Evolutionary conservation across 2,329 filamentous ascomycete genomes (phyloP).

Genomic region (Clonostachys rhizophaga): DNA sequence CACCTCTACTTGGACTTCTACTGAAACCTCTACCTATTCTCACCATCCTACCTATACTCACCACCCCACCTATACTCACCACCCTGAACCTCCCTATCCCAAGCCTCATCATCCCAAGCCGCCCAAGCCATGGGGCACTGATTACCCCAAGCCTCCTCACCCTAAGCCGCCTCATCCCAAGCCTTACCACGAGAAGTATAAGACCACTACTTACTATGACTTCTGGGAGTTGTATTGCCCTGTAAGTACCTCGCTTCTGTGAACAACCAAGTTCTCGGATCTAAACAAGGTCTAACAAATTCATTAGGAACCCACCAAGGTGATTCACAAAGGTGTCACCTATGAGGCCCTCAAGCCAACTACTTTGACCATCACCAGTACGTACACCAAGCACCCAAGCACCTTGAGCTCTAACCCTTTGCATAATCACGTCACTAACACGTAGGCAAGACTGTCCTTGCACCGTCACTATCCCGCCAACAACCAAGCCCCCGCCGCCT

Average conservation of each 20-base stretch:
- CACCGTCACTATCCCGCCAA: slow-evolving; percentile 25
- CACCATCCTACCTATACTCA: no score
- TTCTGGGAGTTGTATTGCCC: slow-evolving; percentile 37
- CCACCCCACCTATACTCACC: no score
- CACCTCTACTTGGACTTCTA: no score
- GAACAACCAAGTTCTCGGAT: neutral
- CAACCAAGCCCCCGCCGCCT: neutral
- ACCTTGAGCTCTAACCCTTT: neutral
- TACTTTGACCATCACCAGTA: slow-evolving; percentile 39
- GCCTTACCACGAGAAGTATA: neutral
- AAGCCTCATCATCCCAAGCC: neutral
- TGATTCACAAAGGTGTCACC: slow-evolving; percentile 32
- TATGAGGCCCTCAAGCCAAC: slow-evolving; percentile 35
- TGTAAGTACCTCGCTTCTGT: neutral
- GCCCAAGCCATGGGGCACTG: neutral
- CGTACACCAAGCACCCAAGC: slow-evolving; percentile 7
- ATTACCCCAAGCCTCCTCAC: neutral
- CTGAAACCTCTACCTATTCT: no score
- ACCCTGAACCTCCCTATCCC: no score
- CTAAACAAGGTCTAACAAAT: neutral
- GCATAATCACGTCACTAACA: slow-evolving; percentile 12
- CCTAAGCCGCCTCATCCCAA: neutral
- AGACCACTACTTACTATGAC: slow-evolving; percentile 28
- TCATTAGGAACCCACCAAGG: slow-evolving; percentile 28
- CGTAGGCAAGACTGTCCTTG: slow-evolving; percentile 36